phyloP scores from a whole-genome alignment of 768 basidiomycete genomes.

The Trametes cubensis region DNA sequence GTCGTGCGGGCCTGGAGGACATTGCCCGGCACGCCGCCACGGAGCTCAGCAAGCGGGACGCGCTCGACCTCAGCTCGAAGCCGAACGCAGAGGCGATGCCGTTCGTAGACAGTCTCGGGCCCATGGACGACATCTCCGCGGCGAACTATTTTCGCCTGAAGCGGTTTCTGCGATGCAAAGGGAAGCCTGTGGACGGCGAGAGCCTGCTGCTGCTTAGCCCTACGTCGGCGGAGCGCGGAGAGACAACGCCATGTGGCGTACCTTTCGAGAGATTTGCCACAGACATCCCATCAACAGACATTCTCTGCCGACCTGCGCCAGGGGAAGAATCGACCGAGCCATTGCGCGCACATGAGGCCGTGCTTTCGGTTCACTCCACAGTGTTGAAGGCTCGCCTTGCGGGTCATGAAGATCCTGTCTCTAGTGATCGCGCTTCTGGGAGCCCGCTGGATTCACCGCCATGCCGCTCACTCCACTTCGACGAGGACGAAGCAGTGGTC shows the following conservation, averaged over 20 bases:
- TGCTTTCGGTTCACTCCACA: constrained; percentile 39
- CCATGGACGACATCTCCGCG: constrained; percentile 11
- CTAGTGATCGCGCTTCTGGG: no score
- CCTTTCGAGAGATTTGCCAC: not conserved
- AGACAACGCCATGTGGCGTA: no score
- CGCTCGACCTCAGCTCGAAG: not conserved
- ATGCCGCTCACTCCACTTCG: not conserved
- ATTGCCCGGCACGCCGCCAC: constrained; percentile 11
- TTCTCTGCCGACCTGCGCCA: constrained; percentile 52
- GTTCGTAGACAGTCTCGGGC: not conserved
- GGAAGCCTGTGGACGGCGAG: no score
- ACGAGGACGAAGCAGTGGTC: not conserved
- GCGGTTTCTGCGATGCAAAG: not conserved
- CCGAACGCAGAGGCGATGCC: no score
- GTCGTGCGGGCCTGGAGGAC: constrained; percentile 11
- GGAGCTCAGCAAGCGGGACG: not conserved
- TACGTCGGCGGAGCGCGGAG: no score
- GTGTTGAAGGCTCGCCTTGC: constrained; percentile 27
- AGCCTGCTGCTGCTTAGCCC: not conserved
- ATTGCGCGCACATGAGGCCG: constrained; percentile 38
- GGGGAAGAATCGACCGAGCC: not conserved
- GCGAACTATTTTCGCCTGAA: constrained; percentile 11
- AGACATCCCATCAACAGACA: constrained; percentile 34
- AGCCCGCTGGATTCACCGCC: not conserved
- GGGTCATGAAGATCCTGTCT: no score